Percentiles rank a stretch among this genome's conserved stretches.
These are phyloP conservation scores for Ogataea nakhonphanomensis DNA, from an alignment of 805 yeast species.

Conservation along the genomic window DNA sequence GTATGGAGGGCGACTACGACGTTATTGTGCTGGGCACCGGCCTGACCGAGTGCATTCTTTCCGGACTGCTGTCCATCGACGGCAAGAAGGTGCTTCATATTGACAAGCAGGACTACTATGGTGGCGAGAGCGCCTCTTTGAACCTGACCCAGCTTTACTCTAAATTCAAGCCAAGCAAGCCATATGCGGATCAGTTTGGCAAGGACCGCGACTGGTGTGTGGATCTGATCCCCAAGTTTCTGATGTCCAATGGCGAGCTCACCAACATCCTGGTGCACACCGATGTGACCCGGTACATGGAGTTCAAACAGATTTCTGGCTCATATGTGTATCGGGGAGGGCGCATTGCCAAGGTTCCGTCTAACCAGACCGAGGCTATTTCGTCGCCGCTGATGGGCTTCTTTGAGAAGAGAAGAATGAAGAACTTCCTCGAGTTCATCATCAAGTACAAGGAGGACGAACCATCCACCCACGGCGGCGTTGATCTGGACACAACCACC, in stretches of 20 bases:
- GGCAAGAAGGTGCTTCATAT: conserved; percentile 97
- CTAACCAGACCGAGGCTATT: conserved; percentile 88
- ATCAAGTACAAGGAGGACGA: conserved; percentile 78
- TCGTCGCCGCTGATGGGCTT: conserved; percentile 91
- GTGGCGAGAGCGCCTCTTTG: conserved; percentile 88
- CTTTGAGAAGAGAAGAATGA: conserved; percentile 94
- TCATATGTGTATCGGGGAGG: conserved; percentile 90
- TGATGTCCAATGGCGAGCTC: conserved; percentile 97
- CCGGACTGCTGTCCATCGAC: conserved; percentile 93
- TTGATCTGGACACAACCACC: conserved; percentile 80
- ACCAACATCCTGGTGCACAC: conserved; percentile 94
- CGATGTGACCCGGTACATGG: conserved; percentile 92
- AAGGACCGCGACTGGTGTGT: conserved; percentile 98
- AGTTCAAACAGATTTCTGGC: conserved; percentile 95
- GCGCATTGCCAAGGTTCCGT: conserved; percentile 89
- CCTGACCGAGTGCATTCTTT: conserved; percentile 92
- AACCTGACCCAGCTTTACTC: conserved; percentile 68
- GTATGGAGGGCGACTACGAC: conserved; percentile 95
- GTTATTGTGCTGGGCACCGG: conserved; percentile 94
- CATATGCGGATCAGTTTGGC: conserved; percentile 70
- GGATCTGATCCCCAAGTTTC: conserved; percentile 91
- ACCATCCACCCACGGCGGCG: conserved; percentile 75
- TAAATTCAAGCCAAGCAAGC: conserved; percentile 82
- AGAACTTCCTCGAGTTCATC: conserved; percentile 84
- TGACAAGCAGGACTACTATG: conserved; percentile 94